Percentiles rank a stretch among this genome's conserved stretches.
These are phyloP conservation scores for Acer yangbiense DNA, from an alignment of 345 rosid genomes.

Conservation along the genomic window DNA sequence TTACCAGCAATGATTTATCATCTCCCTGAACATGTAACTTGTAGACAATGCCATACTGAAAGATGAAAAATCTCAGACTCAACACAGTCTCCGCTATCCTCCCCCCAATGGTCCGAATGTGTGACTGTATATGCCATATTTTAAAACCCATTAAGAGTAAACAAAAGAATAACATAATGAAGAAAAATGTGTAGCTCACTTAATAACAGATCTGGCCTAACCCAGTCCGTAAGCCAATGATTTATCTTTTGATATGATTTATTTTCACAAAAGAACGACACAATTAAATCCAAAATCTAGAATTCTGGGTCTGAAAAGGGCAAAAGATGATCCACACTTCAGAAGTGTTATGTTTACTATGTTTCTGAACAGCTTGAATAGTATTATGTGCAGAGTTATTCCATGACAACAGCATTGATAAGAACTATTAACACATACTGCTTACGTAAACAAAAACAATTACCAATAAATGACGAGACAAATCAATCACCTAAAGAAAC, in stretches of 20 bases:
- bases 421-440: not conserved
- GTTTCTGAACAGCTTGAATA: not conserved
- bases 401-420: not conserved
- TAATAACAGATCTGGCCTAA: not conserved
- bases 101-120: slow-evolving; percentile 80
- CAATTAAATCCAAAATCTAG: not conserved
- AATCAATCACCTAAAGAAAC: not conserved
- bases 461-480: not conserved
- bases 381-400: not conserved
- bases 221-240: not conserved
- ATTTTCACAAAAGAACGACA: not conserved
- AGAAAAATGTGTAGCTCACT: not conserved
- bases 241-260: too few species aligned
- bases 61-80: slow-evolving; percentile 83
- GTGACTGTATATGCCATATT: slow-evolving; percentile 54
- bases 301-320: not conserved
- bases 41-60: slow-evolving; percentile 95
- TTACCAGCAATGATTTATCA: slow-evolving; percentile 72
- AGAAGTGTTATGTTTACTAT: not conserved
- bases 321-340: not conserved
- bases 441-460: slow-evolving; percentile 4
- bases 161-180: not conserved
- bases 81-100: slow-evolving; percentile 87
- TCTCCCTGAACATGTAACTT: slow-evolving; percentile 61
- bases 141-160: slow-evolving; percentile 2